Base-by-base conservation (phyloP, 768 basidiomycete species). In the Leucosporidium yakuticum region DNA sequence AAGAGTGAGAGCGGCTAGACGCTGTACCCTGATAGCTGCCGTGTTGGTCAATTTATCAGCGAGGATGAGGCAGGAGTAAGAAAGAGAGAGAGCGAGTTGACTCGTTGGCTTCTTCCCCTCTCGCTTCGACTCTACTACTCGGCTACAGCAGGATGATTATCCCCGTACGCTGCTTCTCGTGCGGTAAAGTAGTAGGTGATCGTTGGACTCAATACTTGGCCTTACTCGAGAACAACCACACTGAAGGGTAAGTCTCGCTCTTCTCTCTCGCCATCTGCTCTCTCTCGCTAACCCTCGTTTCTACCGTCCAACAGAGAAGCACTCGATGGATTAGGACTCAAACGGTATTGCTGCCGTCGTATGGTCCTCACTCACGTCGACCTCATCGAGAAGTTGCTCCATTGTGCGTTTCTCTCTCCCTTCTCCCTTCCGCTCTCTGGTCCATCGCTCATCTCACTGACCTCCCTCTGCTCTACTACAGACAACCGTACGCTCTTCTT, bases 361-460 rank as follows among this genome's bases (percentile, higher is more conserved):
- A 98, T 97, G 95, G 90, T 98, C 8, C 81, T 97, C 63, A 97
- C 95, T 0, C 95, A 98, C 78, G 95, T 97, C 64, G 95, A 97
- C 80, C 83, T 97, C 70, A 97, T 97, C 74, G 95, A 97, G 80
- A 97, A 97, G 80, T 83, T 97, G 23, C 82, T 98, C 29, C 91
- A 95, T 75, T 98, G 93, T 96, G 61, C 74, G 88, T 82, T 25
- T 39, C 27, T 7, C 44, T 47, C 15, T 19, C 55, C n/a, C 34
- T 60, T 50, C 17, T 36, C 27, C 57, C 29, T 17, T 36, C 54
- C 12, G 8, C 48, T 20, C 29, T 31, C 23, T 20, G 53, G 17
- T 47, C 44, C 17, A 4, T 50, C 4, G 50, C 50, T 27, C 21
- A 17, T 51, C 50, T 23, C 50, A 21, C 50, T 27, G 14, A 51